phyloP scores from a whole-genome alignment of 2,329 filamentous ascomycete genomes.

The Aspergillus sp. region DNA sequence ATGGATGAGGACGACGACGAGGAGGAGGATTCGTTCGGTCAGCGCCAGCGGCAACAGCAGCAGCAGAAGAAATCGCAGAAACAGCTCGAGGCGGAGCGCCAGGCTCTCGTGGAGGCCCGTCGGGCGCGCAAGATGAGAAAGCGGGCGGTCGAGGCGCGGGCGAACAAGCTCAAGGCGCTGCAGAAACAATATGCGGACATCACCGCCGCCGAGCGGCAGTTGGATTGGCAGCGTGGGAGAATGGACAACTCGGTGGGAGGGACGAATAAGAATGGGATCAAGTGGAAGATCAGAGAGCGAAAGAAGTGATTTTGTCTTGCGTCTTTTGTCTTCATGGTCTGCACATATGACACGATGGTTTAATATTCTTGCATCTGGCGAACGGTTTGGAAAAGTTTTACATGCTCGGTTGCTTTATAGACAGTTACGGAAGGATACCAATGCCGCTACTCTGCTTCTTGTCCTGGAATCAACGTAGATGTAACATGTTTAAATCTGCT shows the following conservation, averaged over 20 bases:
- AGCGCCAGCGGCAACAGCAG: conserved; percentile 12
- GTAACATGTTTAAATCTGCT: neutral
- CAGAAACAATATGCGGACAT: conserved; percentile 57
- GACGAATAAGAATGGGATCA: conserved; percentile 62
- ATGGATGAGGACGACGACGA: conserved; percentile 26
- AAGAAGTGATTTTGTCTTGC: conserved; percentile 41
- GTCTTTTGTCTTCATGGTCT: conserved; percentile 1
- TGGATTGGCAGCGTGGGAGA: conserved; percentile 60
- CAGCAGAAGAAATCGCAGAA: conserved; percentile 42
- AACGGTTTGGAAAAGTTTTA: conserved; percentile 12
- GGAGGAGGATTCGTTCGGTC: conserved; percentile 19
- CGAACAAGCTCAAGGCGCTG: conserved; percentile 52
- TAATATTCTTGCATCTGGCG: conserved; percentile 8
- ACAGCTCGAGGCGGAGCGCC: conserved; percentile 43
- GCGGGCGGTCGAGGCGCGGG: conserved; percentile 48
- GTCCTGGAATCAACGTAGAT: neutral
- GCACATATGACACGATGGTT: neutral
- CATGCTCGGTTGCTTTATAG: conserved; percentile 4
- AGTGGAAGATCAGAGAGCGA: conserved; percentile 63
- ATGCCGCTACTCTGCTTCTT: neutral
- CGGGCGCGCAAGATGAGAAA: conserved; percentile 48
- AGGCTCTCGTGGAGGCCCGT: conserved; percentile 37
- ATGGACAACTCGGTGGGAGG: conserved; percentile 62
- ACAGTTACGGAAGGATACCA: conserved; percentile 20
- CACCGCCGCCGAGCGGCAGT: conserved; percentile 53